Base-by-base conservation (phyloP, 495 filamentous ascomycete species). In the Trichocladium uniseriatum region DNA sequence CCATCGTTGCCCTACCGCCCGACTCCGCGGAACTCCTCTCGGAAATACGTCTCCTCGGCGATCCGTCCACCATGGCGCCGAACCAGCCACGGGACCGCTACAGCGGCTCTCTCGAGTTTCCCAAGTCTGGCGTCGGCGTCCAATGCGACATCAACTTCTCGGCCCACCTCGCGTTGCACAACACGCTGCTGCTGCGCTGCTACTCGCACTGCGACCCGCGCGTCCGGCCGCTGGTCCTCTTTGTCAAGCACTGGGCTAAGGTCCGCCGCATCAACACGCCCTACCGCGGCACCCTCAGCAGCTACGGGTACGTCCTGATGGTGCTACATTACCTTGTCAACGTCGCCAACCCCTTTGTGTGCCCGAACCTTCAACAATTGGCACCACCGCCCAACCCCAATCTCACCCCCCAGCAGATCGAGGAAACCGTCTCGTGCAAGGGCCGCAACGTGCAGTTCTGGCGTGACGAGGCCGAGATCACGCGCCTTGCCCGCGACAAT, bases 221-320 rank as follows among this genome's bases (percentile, higher is more conserved):
- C 5, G 83, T 94, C 6, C 73, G 76, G 15, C 74, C 78, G n/a
- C 73, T 90, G 70, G 78, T 89, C 13, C 70, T 89, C 6, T 90
- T 91, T 60, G 73, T 94, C 63, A 94, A 94, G 64, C 71, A 78
- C 51, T 94, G 88, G 88, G 84, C 87, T 32, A 89, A 87, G 63
- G 72, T 73, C 28, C 78, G 87, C 37, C 80, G 77, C 48, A 91
- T 94, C 65, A 92, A 92, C 65, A 78, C 74, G 45, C 77, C 84
- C n/a, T 92, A 88, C 59, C 77, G 79, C 35, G 87, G 87, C 43
- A 90, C 86, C 0, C 72, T 94, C 29, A 86, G 82, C 56, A 87
- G 83, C 45, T 94, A 94, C 61, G 87, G 87, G 39, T 94, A 89
- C 64, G 85, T 88, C n/a, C 70, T 94, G 6, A 90, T 94, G 85